Evolutionary conservation across 1,284 basidiomycete genomes (phyloP).

Genomic region (Papiliotrema laurentii): DNA sequence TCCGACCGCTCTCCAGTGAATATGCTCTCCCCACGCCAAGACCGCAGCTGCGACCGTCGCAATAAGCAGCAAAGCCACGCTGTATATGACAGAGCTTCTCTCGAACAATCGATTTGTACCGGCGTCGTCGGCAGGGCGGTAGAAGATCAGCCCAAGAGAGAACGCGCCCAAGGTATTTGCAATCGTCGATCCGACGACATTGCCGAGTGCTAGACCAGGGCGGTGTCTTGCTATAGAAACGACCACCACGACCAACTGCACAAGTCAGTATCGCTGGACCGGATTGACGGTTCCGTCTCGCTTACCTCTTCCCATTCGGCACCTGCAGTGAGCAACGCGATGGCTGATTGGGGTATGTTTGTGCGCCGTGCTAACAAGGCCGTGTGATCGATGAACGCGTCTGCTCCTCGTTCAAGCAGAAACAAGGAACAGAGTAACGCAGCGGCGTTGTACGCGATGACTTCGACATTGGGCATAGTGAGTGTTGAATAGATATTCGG

Average conservation of each 20-base stretch:
- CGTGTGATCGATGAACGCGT: slow-evolving; percentile 8
- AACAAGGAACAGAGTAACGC: slow-evolving; percentile 1
- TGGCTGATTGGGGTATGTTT: not conserved
- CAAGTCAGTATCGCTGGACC: not conserved
- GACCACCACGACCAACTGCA: slow-evolving; percentile 2
- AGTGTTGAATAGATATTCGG: too few relatives aligned
- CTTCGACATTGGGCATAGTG: slow-evolving; percentile 1
- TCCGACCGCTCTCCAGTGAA: slow-evolving; percentile 6
- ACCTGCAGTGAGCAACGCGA: slow-evolving; percentile 7
- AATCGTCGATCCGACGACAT: slow-evolving; percentile 7
- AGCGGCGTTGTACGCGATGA: slow-evolving; percentile 1
- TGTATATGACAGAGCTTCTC: not conserved
- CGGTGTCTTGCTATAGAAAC: not conserved
- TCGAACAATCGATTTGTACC: not conserved
- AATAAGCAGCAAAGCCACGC: not conserved
- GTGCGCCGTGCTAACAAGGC: slow-evolving; percentile 3
- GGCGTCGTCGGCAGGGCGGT: not conserved
- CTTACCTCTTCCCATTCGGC: slow-evolving; percentile 12
- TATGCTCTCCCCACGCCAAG: slow-evolving; percentile 1
- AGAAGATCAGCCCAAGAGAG: slow-evolving; percentile 8
- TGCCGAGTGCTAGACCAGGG: slow-evolving; percentile 1
- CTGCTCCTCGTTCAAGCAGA: slow-evolving; percentile 6
- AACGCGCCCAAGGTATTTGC: slow-evolving; percentile 11
- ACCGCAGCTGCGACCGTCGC: not conserved
- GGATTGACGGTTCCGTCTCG: not conserved